Evolutionary conservation across 305 asterid genomes (phyloP).

Genomic region (Fraxinus dipetala): DNA sequence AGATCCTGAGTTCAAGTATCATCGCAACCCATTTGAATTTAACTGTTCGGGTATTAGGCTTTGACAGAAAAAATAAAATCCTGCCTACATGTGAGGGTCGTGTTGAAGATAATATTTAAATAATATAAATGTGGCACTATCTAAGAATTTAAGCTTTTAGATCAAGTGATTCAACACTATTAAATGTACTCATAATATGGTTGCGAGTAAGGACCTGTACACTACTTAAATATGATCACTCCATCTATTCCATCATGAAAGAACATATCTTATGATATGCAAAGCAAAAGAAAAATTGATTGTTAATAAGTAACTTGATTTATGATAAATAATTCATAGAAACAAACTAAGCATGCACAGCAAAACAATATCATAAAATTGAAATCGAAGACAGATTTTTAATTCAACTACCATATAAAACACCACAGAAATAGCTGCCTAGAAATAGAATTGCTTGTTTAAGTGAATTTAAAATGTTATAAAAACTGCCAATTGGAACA

Average conservation of each 20-base stretch:
- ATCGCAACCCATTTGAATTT: background rate
- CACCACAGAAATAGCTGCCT: background rate
- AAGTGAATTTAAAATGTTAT: background rate
- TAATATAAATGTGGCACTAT: background rate
- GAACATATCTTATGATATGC: background rate
- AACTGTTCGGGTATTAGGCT: background rate
- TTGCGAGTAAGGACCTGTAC: background rate
- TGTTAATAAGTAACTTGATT: background rate
- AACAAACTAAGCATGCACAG: background rate
- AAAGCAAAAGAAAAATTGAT: background rate
- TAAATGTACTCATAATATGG: background rate
- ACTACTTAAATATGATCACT: background rate
- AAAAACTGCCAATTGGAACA: background rate
- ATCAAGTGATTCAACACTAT: background rate
- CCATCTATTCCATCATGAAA: background rate
- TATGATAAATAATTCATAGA: background rate
- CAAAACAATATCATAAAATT: background rate
- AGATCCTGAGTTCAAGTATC: background rate
- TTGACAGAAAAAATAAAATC: background rate
- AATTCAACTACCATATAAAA: background rate
- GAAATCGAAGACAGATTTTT: background rate
- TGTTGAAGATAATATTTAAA: background rate
- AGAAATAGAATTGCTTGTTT: background rate
- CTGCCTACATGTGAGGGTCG: background rate
- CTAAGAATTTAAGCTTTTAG: background rate